Conservation (phyloP, 2,329 filamentous ascomycete species). For the Diaporthe sp. region DNA sequence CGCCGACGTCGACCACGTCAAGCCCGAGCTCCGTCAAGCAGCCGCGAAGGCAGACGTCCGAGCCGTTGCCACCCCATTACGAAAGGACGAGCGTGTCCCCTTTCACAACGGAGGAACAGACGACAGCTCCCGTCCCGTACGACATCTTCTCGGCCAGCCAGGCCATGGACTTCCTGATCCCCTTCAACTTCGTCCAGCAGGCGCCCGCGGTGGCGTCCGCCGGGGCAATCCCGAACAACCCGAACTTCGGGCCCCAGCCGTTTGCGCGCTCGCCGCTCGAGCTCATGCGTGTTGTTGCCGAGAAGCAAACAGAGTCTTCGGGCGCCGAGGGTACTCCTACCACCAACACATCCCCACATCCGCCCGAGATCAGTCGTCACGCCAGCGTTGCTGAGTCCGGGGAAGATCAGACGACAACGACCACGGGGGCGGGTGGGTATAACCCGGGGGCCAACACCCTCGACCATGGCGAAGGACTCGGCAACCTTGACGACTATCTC, state of each 20-base stretch:
- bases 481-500: background rate
- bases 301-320: too few relatives aligned
- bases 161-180: background rate
- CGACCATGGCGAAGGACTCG: background rate
- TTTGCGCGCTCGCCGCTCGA: background rate
- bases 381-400: background rate
- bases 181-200: slow-evolving; percentile 14
- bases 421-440: background rate
- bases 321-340: background rate
- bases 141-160: slow-evolving; percentile 28
- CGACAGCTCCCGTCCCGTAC: background rate
- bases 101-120: background rate
- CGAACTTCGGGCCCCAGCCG: background rate
- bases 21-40: background rate
- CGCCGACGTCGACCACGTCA: background rate
- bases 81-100: background rate
- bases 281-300: background rate
- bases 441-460: background rate
- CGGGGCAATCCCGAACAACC: background rate
- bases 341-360: background rate
- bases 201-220: background rate
- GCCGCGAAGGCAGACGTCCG: background rate
- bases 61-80: background rate
- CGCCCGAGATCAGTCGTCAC: background rate
- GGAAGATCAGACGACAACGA: background rate